phyloP scores from a whole-genome alignment of 352 stramenopile genomes.

The Pythium brassicae region DNA sequence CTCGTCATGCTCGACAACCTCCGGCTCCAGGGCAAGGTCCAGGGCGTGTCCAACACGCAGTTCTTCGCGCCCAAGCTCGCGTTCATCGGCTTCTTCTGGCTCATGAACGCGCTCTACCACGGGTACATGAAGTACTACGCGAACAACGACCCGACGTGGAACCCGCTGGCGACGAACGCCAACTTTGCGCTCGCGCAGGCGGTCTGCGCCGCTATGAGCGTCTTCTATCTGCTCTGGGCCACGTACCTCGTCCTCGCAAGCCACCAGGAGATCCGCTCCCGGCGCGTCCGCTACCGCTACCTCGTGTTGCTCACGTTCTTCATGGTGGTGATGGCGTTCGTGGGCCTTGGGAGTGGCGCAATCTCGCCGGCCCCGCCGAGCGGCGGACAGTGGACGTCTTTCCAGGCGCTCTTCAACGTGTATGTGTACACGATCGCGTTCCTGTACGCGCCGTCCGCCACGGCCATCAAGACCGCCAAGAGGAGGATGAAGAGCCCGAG shows the following conservation, averaged over 20 bases:
- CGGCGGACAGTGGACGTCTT: constrained; percentile 44
- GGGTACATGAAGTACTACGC: constrained; percentile 61
- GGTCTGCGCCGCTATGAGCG: constrained; percentile 33
- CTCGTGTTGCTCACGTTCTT: constrained; percentile 37
- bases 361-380: constrained; percentile 43
- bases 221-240: constrained; percentile 52
- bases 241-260: constrained; percentile 30
- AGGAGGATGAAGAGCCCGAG: constrained; percentile 14
- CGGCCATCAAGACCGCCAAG: constrained; percentile 25
- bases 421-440: constrained; percentile 59
- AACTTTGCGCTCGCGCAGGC: constrained; percentile 32
- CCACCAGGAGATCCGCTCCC: constrained; percentile 35
- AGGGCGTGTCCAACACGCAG: constrained; percentile 40
- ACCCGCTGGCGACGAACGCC: constrained; percentile 34
- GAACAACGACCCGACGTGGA: constrained; percentile 49
- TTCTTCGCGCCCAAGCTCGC: constrained; percentile 54
- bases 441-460: constrained; percentile 43
- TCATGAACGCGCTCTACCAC: constrained; percentile 46
- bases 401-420: constrained; percentile 52
- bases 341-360: constrained; percentile 29
- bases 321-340: constrained; percentile 47
- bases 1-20: constrained; percentile 54
- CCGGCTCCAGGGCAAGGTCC: constrained; percentile 42
- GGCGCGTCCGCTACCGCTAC: constrained; percentile 44
- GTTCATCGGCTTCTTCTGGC: constrained; percentile 49